phyloP scores from a whole-genome alignment of 139 green algal genomes.

The Micromonas pusilla region DNA sequence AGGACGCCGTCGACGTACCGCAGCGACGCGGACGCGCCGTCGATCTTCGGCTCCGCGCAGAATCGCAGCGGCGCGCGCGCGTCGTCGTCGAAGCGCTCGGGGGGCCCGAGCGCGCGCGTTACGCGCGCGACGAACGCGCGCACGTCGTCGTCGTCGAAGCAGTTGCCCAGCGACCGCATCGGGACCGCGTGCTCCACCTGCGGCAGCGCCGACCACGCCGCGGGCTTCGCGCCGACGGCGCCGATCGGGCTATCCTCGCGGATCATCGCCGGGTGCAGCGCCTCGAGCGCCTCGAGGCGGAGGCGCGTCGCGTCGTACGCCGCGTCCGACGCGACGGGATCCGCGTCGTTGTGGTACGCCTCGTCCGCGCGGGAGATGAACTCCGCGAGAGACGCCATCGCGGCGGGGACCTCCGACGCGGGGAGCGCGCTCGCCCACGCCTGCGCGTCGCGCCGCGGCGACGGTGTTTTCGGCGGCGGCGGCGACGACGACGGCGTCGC shows the following conservation, averaged over 20 bases:
- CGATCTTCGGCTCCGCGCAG: constrained; percentile 20
- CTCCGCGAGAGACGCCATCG: background rate
- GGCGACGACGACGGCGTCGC: background rate
- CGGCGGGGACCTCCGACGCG: background rate
- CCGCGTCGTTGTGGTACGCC: background rate
- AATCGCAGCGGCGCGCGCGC: background rate
- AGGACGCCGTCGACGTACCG: constrained; percentile 4
- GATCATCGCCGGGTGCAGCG: background rate
- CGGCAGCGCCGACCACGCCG: background rate
- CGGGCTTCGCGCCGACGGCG: background rate
- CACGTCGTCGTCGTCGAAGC: background rate
- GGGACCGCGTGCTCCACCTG: background rate
- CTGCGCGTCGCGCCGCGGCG: background rate
- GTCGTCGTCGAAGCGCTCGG: background rate
- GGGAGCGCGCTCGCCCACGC: background rate
- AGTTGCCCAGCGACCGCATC: constrained; percentile 13
- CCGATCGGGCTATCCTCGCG: background rate
- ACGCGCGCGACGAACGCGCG: background rate
- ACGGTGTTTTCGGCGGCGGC: background rate
- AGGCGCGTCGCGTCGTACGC: background rate
- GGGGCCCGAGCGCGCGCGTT: background rate
- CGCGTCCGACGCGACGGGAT: background rate
- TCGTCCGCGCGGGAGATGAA: background rate
- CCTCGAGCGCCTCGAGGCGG: background rate
- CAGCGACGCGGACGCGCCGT: constrained; percentile 8